Evolutionary conservation across 139 green algal genomes (phyloP).

Genomic region (Pleodorina starrii): DNA sequence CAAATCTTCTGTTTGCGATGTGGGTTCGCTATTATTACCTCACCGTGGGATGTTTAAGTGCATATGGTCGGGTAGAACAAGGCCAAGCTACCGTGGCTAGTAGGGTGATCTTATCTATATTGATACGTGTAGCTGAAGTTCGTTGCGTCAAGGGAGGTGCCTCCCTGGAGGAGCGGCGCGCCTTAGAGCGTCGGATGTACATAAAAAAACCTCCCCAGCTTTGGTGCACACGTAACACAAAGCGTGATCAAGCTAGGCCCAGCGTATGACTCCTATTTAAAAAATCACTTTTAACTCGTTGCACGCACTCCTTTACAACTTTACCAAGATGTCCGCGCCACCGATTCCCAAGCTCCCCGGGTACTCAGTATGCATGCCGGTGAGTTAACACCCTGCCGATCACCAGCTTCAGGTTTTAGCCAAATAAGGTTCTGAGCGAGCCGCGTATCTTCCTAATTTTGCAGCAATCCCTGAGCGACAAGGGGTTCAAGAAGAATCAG

Average conservation of each 20-base stretch:
- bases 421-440: not conserved
- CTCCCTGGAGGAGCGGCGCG: not conserved
- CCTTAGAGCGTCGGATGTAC: not conserved
- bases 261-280: not conserved
- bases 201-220: not conserved
- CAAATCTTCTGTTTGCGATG: no score
- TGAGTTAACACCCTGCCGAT: constrained; percentile 49
- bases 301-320: not conserved
- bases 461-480: constrained; percentile 67
- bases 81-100: no score
- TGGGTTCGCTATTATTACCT: no score
- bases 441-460: not conserved
- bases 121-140: no score
- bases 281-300: not conserved
- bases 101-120: no score
- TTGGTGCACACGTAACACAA: not conserved
- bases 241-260: not conserved
- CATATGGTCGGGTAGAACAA: no score
- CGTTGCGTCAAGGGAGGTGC: no score
- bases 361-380: constrained; percentile 76
- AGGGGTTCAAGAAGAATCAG: constrained; percentile 73
- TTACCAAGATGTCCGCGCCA: constrained; percentile 38
- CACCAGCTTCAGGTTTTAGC: not conserved
- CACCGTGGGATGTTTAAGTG: no score
- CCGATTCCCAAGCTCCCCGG: constrained; percentile 84